Base-by-base conservation (phyloP, 1,284 basidiomycete species). In the Puccinia coronata region DNA sequence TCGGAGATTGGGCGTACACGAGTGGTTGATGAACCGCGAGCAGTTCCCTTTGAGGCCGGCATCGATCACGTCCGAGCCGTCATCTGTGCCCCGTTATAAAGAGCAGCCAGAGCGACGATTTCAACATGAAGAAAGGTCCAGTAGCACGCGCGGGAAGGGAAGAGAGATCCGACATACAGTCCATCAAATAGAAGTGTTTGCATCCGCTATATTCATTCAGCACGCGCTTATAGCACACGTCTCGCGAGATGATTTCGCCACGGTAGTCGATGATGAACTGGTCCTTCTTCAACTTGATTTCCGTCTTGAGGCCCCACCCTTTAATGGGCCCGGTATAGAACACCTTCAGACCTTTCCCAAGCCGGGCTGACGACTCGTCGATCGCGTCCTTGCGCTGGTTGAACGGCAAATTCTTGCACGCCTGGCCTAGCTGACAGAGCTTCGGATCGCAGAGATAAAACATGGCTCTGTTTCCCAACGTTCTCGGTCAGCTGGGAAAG, bases 51-150 rank as follows among this genome's bases (percentile, higher is more conserved):
- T 80, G 18, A 71, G 70, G n/a, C 78, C 78, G 4, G 78, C 67
- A 63, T 80, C 78, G n/a, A 80, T 80, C 18, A 80, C 78, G 51
- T 80, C 78, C 28, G 69, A 72, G 43, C 78, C 78, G 57, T 80
- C 78, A 47, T 80, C 78, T 80, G 49, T 23, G 49, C 34, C 14
- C 34, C 34, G 31, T 34, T 16, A 39, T 53, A 20, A 55, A 61
- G 23, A 75, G 2, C 47, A 11, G 28, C 55, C 14, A 67, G 20
- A n/a, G n/a, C n/a, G 43, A 47, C 43, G 43, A 47, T 47, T 11
- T 47, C 43, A 47, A 47, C 20, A n/a, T n/a, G n/a, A n/a, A n/a
- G n/a, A n/a, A n/a, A n/a, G n/a, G 53, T 41, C 34, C 47, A 61
- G n/a, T 34, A 34, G 34, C 14, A 4, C 28, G 8, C 31, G 3